Base-by-base conservation (phyloP, 2,329 filamentous ascomycete species). In the Paraphoma chrysanthemicola region DNA sequence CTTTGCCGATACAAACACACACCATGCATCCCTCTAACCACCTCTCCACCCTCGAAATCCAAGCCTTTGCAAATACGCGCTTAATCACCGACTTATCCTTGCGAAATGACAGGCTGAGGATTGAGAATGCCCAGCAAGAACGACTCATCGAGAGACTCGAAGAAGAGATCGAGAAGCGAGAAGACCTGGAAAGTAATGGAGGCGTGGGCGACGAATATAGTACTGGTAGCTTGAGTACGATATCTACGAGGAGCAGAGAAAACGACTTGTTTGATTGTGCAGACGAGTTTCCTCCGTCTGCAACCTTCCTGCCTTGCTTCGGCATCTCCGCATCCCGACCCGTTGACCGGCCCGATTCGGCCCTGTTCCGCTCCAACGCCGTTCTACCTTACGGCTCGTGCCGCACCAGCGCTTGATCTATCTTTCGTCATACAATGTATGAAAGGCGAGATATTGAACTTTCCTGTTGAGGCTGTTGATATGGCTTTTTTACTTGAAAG, bases 401-500 rank as follows among this genome's bases (percentile, higher is more conserved):
- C 33, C 11, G 52, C 56, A 3, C 12, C 18, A 28, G 16, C 16
- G 6, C 38, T 55, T 11, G 5, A 38, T 6, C 11, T 58, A 12
- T 44, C 42, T 11, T 51, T 55, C 9, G 30, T 55, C 11, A 42
- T 58, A 48, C 56, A 42, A 16, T 51, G 56, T 2, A 29, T 44
- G 4, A 23, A 44, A 18, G 48, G 56, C 31, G 56, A 58, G 44
- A 48, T 48, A 1, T 43, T 58, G 44, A 31, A 23, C 16, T 11
- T 55, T 16, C 41, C 43, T 14, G 28, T 58, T 7, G 31, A 48
- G 18, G 45, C 38, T 3, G 4, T 54, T 12, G 56, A 55, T 45
- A 14, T 58, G 38, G 47, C 52, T n/a, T 55, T 58, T 4, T n/a
- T 55, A 12, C 3, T 58, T 3, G 42, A 58, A 44, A 38, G 44